These are phyloP conservation scores for Nakazawaea siamensis DNA, from an alignment of 805 yeast genomes.

Conservation along the genomic window DNA sequence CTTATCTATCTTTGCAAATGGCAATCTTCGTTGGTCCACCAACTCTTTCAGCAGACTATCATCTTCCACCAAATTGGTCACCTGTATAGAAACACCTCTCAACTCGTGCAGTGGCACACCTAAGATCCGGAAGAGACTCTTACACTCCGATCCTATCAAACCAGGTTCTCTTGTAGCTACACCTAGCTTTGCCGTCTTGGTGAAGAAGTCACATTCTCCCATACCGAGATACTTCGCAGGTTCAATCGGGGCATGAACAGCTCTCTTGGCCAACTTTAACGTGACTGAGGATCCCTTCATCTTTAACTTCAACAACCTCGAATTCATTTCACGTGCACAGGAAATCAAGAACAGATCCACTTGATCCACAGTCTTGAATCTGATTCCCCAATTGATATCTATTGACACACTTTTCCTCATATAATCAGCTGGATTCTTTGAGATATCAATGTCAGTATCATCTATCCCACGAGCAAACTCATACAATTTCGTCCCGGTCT, in stretches of 20 bases:
- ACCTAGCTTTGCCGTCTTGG: conserved; percentile 53
- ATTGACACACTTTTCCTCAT: conserved; percentile 74
- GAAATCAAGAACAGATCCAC: conserved; percentile 54
- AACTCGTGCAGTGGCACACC: conserved; percentile 59
- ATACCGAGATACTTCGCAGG: conserved; percentile 80
- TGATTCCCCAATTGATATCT: conserved; percentile 86
- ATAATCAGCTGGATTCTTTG: conserved; percentile 37
- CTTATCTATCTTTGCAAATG: conserved; percentile 19
- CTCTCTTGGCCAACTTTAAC: conserved; percentile 57
- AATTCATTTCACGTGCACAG: conserved; percentile 50
- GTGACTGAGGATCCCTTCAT: conserved; percentile 51
- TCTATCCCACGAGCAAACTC: conserved; percentile 65
- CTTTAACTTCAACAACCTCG: conserved; percentile 38
- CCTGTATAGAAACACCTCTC: conserved; percentile 71
- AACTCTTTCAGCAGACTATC: conserved; percentile 14
- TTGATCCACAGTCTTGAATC: conserved; percentile 56
- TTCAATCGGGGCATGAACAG: conserved; percentile 58
- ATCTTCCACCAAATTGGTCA: conserved; percentile 46
- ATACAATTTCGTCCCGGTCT: conserved; percentile 58
- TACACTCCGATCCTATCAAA: conserved; percentile 49
- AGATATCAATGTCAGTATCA: conserved; percentile 46
- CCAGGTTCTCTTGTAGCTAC: conserved; percentile 53
- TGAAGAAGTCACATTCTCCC: conserved; percentile 66
- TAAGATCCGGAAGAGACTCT: conserved; percentile 45
- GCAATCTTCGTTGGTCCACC: conserved; percentile 24